Evolutionary conservation across 345 rosid species (phyloP).

Genomic region (Turnera subulata): DNA sequence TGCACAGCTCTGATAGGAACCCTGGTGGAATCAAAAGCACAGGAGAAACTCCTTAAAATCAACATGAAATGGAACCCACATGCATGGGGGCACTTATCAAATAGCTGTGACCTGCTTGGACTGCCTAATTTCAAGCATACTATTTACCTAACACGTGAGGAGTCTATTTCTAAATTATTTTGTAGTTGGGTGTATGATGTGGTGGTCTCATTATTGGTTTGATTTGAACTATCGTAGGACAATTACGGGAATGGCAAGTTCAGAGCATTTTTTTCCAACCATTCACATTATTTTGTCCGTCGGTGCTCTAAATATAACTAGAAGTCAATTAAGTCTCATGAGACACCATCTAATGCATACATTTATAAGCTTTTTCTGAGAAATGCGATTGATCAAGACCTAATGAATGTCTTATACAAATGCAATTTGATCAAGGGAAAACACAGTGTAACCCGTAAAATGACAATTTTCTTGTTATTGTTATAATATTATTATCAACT

Average conservation of each 20-base stretch:
- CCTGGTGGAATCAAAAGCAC: background rate
- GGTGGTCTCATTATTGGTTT: background rate
- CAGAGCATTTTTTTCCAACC: background rate
- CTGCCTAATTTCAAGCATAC: conserved; percentile 13
- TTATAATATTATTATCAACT: no score
- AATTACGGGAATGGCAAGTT: conserved; percentile 2
- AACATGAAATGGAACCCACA: conserved; percentile 4
- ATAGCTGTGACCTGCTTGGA: conserved; percentile 12
- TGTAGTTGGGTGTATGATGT: background rate
- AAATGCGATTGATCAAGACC: no score
- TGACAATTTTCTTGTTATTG: no score
- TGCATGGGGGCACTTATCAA: background rate
- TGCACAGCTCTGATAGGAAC: background rate
- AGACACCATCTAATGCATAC: no score
- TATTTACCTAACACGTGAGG: conserved; percentile 29
- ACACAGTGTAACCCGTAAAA: no score
- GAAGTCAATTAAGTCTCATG: no score
- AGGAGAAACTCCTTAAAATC: background rate
- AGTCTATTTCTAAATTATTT: background rate
- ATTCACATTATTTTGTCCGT: no score
- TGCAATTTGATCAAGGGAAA: no score
- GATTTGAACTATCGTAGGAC: background rate
- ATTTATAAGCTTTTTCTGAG: no score
- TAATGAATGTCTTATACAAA: no score
- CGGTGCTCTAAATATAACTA: no score